Evolutionary conservation across 148 eudicot species (phyloP).

Genomic region (Cornus florida): DNA sequence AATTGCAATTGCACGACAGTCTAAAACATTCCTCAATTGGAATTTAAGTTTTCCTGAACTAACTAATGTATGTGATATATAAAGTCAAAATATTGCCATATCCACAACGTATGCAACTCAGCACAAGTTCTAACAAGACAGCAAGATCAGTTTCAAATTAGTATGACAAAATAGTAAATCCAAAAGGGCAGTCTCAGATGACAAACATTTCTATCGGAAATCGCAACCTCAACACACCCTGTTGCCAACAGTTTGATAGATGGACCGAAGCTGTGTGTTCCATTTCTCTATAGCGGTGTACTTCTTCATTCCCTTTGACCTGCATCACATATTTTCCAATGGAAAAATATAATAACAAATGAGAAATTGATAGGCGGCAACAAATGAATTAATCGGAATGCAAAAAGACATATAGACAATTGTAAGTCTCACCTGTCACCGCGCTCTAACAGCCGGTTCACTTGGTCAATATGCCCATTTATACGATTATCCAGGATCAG

Average conservation of each 20-base stretch:
- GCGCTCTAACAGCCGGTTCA: constrained; percentile 79
- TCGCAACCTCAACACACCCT: constrained; percentile 58
- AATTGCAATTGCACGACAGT: no score
- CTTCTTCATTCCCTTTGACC: constrained; percentile 94
- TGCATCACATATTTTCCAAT: constrained; percentile 24
- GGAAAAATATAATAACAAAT: background rate
- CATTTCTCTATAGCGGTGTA: constrained; percentile 91
- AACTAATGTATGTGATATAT: background rate
- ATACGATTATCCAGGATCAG: constrained; percentile 90
- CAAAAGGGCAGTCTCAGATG: background rate
- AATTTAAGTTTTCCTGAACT: background rate
- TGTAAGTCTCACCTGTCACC: constrained; percentile 57
- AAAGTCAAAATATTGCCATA: background rate
- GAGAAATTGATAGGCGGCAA: no score
- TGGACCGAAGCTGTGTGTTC: constrained; percentile 84
- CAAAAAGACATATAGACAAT: background rate
- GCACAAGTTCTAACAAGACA: background rate
- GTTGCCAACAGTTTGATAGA: constrained; percentile 68
- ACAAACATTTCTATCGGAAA: background rate
- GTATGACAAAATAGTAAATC: background rate
- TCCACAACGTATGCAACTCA: background rate
- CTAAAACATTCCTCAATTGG: background rate
- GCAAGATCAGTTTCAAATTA: no score
- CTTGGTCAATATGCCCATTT: constrained; percentile 97
- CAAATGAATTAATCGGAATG: background rate